Base-by-base conservation (phyloP, 345 rosid genomes). In the Balakata baccata region DNA sequence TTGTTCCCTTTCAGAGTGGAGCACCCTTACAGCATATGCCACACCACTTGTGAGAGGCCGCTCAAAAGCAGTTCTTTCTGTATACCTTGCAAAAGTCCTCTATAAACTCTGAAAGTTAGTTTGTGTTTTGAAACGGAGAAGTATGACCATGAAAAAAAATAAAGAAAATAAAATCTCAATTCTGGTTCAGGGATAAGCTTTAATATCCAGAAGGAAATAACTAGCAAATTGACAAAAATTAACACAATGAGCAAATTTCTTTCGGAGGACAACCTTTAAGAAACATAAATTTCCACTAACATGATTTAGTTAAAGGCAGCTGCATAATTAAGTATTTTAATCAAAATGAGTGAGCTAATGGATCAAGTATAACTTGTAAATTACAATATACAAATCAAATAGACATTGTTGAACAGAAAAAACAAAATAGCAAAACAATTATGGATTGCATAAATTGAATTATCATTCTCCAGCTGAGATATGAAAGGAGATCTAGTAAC, bases 11-110 rank as follows among this genome's bases (percentile, higher is more conserved):
- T 94, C 98, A 34, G 95, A 80, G 78, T 86, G 92, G 49, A 90
- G 97, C 72, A 94, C 97, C 86, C 92, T 88, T 65, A 90, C 85
- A 51, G 98, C 98, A 85, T 94, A 94, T 51, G 98, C 98, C 57
- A 94, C 92, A n/a, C 97, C 94, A 78, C 98, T 94, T 22, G 98
- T 94, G 60, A 92, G 92, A 41, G 98, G 98, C 86, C 98, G 87
- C 88, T 94, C 98, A 75, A 94, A 94, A 73, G 97, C 90, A 74
- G 98, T 94, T 83, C 95, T 81, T 74, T 94, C 97, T 4, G 98
- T 90, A 79, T 94, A 94, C 87, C 87, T 90, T 3, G 95, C 93
- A 78, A 94, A 94, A 69, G 97, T 92, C 76, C 81, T 82, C 97
- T 94, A 71, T 64, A 81, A 29, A 78, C 73, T 70, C 66, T 43